phyloP scores from a whole-genome alignment of 140 eudicot species.

The Ambrosia hybrid region DNA sequence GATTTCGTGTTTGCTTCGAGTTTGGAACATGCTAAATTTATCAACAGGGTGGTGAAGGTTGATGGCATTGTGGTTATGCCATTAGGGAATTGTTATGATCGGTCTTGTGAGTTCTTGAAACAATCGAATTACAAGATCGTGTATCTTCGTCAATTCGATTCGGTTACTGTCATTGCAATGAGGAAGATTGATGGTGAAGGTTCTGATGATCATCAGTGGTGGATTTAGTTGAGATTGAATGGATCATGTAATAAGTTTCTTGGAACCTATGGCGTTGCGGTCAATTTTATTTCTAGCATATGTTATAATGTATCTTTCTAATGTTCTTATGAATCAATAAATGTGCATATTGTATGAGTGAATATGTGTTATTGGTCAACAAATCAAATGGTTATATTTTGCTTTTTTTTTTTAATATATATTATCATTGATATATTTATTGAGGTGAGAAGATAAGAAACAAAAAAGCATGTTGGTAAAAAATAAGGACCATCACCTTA shows the following conservation, averaged over 20 bases:
- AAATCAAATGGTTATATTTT: background rate
- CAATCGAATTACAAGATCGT: slow-evolving; percentile 47
- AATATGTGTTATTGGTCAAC: background rate
- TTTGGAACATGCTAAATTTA: slow-evolving; percentile 14
- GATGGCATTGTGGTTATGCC: slow-evolving; percentile 53
- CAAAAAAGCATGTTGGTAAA: no score
- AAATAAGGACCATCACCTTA: no score
- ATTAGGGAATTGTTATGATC: slow-evolving; percentile 30
- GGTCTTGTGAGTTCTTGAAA: slow-evolving; percentile 29
- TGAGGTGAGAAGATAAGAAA: background rate
- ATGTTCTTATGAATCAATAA: background rate
- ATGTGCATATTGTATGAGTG: slow-evolving; percentile 10
- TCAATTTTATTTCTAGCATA: background rate
- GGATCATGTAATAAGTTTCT: slow-evolving; percentile 24
- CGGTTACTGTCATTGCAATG: slow-evolving; percentile 42
- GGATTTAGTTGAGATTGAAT: no score
- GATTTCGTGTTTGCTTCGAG: slow-evolving; percentile 49
- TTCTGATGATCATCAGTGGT: no score
- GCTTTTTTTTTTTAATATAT: background rate
- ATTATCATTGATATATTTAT: background rate
- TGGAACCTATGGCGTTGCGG: background rate
- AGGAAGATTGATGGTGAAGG: slow-evolving; percentile 52
- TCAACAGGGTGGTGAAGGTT: slow-evolving; percentile 44
- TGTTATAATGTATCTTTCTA: background rate
- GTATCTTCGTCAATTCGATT: slow-evolving; percentile 49